Percentiles rank a stretch among this genome's conserved stretches.
These are phyloP conservation scores for Trichophyton schoenleinii DNA, from an alignment of 2,329 filamentous ascomycete species.

Conservation along the genomic window DNA sequence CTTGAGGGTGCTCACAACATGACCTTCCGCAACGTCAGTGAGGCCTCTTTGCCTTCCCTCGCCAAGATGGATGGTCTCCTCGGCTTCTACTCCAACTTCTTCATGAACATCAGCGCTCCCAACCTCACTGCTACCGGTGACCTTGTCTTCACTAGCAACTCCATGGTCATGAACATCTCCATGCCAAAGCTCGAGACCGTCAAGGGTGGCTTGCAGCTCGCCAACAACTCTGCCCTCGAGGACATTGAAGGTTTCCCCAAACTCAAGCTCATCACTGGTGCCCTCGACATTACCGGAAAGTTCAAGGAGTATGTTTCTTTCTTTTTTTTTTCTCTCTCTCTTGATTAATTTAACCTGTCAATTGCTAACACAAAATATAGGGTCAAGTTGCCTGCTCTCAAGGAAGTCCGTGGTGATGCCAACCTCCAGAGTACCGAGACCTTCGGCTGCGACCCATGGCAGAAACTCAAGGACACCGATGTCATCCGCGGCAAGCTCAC, in stretches of 20 bases:
- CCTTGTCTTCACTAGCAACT: conserved; percentile 46
- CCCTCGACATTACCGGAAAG: conserved; percentile 72
- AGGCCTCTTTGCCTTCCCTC: conserved; percentile 61
- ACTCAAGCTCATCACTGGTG: conserved; percentile 61
- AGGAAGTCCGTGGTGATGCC: conserved; percentile 59
- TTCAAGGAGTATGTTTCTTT: conserved; percentile 54
- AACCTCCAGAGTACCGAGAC: conserved; percentile 55
- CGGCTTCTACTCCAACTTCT: conserved; percentile 65
- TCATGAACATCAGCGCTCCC: conserved; percentile 33
- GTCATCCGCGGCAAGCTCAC: conserved; percentile 38
- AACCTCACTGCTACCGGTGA: conserved; percentile 39
- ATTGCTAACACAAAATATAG: conserved; percentile 34
- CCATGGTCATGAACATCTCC: conserved; percentile 56
- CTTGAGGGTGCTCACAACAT: conserved; percentile 67
- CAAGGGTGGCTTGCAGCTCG: conserved; percentile 68
- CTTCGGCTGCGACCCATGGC: conserved; percentile 44
- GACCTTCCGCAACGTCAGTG: conserved; percentile 68
- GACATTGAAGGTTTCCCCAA: conserved; percentile 54
- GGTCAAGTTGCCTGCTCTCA: conserved; percentile 54
- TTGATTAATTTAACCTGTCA: neutral
- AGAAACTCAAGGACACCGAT: conserved; percentile 27
- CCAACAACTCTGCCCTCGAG: conserved; percentile 72
- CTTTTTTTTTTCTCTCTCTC: neutral
- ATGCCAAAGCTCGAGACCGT: conserved; percentile 57
- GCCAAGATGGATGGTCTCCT: conserved; percentile 62